Percentiles rank a stretch among this genome's conserved stretches.
phyloP scores from a whole-genome alignment of 2,329 filamentous ascomycete genomes.

The Nectriaceae sp. region DNA sequence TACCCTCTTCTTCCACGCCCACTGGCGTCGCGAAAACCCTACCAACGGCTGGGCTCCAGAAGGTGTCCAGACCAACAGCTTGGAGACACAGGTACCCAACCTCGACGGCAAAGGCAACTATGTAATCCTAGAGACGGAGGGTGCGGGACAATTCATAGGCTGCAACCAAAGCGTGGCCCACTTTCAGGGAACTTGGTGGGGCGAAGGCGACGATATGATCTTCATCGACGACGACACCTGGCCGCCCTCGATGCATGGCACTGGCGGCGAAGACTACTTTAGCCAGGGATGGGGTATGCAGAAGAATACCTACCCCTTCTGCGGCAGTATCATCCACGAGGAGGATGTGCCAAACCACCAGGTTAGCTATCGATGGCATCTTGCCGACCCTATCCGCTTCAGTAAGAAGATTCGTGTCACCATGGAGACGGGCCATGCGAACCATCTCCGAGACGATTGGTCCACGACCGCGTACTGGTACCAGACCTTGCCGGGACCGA shows the following conservation, averaged over 20 bases:
- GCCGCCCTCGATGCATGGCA: conserved; percentile 36
- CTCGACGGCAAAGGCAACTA: conserved; percentile 32
- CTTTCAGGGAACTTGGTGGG: conserved; percentile 37
- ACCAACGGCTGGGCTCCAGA: conserved; percentile 35
- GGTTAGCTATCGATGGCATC: conserved; percentile 36
- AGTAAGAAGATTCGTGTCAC: conserved; percentile 30
- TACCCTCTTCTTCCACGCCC: conserved; percentile 36
- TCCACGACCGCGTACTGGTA: conserved; percentile 36
- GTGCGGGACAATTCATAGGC: conserved; percentile 33
- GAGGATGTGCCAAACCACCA: conserved; percentile 34
- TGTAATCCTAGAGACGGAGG: conserved; percentile 32
- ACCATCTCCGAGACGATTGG: conserved; percentile 35
- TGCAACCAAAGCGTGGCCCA: conserved; percentile 36
- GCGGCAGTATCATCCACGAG: conserved; percentile 36
- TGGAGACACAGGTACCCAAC: conserved; percentile 35
- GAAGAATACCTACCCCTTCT: conserved; percentile 36
- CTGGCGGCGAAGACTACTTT: conserved; percentile 36
- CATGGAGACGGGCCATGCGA: conserved; percentile 32
- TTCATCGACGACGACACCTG: conserved; percentile 38
- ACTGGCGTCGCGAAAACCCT: conserved; percentile 35
- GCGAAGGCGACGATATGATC: conserved; percentile 38
- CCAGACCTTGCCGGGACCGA: conserved; percentile 33
- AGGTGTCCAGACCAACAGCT: conserved; percentile 33
- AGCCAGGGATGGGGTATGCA: conserved; percentile 38
- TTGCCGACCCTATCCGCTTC: conserved; percentile 35